phyloP scores from a whole-genome alignment of 2,329 filamentous ascomycete species.

The Neonectria magnoliae region DNA sequence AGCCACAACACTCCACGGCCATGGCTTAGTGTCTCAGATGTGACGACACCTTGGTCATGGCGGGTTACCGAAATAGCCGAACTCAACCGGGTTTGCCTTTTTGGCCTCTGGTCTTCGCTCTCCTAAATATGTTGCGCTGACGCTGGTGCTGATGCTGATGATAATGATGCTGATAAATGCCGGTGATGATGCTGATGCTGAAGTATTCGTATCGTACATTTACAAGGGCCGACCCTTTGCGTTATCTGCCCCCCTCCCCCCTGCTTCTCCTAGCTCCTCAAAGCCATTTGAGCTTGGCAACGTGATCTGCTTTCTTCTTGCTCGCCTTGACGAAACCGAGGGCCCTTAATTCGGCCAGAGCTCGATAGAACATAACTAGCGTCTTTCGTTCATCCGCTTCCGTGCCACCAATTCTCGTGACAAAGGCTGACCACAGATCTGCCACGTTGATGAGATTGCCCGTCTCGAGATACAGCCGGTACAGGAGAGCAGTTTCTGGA shows the following conservation, averaged over 20 bases:
- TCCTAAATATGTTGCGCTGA: neutral
- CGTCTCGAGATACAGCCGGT: slow-evolving; percentile 82
- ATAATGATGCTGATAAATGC: neutral
- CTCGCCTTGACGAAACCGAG: slow-evolving; percentile 90
- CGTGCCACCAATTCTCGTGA: slow-evolving; percentile 64
- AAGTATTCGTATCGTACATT: neutral
- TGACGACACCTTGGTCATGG: slow-evolving; percentile 28
- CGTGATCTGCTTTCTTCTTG: slow-evolving; percentile 90
- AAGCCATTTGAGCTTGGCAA: slow-evolving; percentile 89
- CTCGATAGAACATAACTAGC: slow-evolving; percentile 84
- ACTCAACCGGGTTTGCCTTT: neutral
- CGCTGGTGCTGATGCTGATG: neutral
- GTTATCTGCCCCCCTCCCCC: neutral
- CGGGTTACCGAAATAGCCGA: neutral
- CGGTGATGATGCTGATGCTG: neutral
- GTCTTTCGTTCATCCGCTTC: slow-evolving; percentile 62
- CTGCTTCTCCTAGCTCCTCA: slow-evolving; percentile 36
- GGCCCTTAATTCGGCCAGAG: slow-evolving; percentile 83
- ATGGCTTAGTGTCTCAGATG: slow-evolving; percentile 40
- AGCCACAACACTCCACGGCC: slow-evolving; percentile 27
- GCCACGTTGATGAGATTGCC: slow-evolving; percentile 80
- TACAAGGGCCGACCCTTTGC: neutral
- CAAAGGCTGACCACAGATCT: slow-evolving; percentile 83
- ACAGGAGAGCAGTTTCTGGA: slow-evolving; percentile 77
- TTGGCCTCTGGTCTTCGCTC: neutral